phyloP scores from a whole-genome alignment of 805 yeast genomes.

The Suhomyces faveliae region DNA sequence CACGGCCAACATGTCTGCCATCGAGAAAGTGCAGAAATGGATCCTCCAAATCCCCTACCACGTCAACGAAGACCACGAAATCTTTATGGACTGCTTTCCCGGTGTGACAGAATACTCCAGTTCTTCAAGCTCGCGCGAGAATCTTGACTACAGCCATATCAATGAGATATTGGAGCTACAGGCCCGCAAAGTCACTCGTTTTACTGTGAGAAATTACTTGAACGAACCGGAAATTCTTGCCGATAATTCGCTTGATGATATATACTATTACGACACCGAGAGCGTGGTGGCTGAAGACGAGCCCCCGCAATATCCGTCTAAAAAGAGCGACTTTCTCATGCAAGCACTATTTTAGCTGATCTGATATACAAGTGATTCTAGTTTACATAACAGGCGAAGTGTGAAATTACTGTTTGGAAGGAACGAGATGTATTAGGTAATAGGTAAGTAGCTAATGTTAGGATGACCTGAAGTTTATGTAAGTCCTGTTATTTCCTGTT shows the following conservation, averaged over 20 bases:
- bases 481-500: too few species aligned
- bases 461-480: too few species aligned
- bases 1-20: conserved; percentile 60
- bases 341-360: conserved; percentile 1
- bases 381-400: too few species aligned
- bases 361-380: too few species aligned
- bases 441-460: too few species aligned
- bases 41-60: conserved; percentile 54
- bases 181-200: conserved; percentile 50
- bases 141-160: conserved; percentile 24
- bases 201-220: conserved; percentile 40
- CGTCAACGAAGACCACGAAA: conserved; percentile 18
- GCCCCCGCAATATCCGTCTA: background rate
- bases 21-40: conserved; percentile 69
- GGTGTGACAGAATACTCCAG: conserved; percentile 40
- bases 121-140: conserved; percentile 7
- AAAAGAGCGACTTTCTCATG: background rate
- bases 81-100: conserved; percentile 49
- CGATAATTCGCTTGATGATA: background rate
- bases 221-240: conserved; percentile 12
- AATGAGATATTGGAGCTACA: conserved; percentile 54
- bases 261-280: conserved; percentile 3
- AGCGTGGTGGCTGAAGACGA: conserved; percentile 1
- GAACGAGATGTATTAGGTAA: too few species aligned
- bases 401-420: too few species aligned